A percentile compares a stretch with the other conserved stretches of the same genome.
Conservation (phyloP, 2,329 filamentous ascomycete genomes). For the Nemania diffusa region DNA sequence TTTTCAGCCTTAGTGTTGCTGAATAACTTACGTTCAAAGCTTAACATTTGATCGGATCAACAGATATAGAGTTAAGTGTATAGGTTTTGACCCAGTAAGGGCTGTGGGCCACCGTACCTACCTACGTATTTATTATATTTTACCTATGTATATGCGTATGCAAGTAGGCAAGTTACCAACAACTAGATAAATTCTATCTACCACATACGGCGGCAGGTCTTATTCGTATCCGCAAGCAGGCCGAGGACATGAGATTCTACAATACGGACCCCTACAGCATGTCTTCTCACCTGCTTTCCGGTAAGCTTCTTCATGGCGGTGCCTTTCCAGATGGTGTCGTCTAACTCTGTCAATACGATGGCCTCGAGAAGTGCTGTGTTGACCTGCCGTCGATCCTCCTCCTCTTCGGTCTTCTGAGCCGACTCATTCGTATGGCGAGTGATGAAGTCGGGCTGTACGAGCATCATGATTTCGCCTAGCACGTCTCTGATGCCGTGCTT, state of each 20-base stretch:
- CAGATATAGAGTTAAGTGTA: too few relatives aligned
- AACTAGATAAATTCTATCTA: conserved; percentile 13
- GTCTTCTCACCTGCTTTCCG: conserved; percentile 30
- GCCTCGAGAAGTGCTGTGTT: conserved; percentile 40
- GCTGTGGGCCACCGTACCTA: too few relatives aligned
- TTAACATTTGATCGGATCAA: too few relatives aligned
- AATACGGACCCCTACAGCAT: conserved; percentile 29
- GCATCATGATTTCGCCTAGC: conserved; percentile 32
- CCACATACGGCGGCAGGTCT: conserved; percentile 40
- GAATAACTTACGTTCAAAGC: too few relatives aligned
- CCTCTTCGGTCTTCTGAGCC: conserved; percentile 28
- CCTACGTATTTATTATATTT: too few relatives aligned
- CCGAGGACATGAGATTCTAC: conserved; percentile 34
- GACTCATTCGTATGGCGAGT: conserved; percentile 38
- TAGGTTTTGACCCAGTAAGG: too few relatives aligned
- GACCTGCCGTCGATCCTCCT: conserved; percentile 37
- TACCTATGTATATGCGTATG: too few relatives aligned
- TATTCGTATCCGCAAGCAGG: conserved; percentile 14
- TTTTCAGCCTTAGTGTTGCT: too few relatives aligned
- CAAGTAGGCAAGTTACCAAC: not conserved
- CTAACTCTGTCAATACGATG: conserved; percentile 41
- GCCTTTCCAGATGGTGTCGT: conserved; percentile 40
- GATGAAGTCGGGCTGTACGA: conserved; percentile 41
- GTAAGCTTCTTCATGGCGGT: conserved; percentile 32
- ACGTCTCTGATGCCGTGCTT: conserved; percentile 27